These are phyloP conservation scores for Phyllosticta citriasiana DNA, from an alignment of 2,329 filamentous ascomycete species.

Conservation along the genomic window DNA sequence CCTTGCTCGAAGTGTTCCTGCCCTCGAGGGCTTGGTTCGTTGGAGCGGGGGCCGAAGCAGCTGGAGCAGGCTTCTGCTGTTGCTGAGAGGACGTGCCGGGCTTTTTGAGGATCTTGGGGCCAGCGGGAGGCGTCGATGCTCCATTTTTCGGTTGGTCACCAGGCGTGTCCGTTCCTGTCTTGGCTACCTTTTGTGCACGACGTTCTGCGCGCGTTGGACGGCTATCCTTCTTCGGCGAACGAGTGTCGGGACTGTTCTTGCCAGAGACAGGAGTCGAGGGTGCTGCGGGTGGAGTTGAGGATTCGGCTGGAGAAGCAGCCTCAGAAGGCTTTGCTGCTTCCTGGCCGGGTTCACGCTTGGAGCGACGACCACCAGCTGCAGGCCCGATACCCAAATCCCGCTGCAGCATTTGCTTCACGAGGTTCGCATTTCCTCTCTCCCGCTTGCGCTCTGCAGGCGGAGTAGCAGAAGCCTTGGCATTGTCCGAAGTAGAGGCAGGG, in stretches of 20 bases:
- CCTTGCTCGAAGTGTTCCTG: neutral
- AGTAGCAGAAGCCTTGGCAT: neutral
- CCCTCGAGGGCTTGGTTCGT: conserved; percentile 9
- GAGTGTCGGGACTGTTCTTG: neutral
- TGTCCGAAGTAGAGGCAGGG: conserved; percentile 14
- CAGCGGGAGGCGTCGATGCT: conserved; percentile 11
- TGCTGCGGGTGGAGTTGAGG: conserved; percentile 9
- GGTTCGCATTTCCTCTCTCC: conserved; percentile 43
- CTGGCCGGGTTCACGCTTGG: conserved; percentile 16
- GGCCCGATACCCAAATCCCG: conserved; percentile 50
- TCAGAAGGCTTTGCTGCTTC: conserved; percentile 18
- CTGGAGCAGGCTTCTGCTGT: conserved; percentile 13
- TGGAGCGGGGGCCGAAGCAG: conserved; percentile 1
- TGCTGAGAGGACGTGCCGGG: conserved; percentile 11
- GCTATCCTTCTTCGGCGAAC: conserved; percentile 26
- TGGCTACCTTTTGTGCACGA: conserved; percentile 28
- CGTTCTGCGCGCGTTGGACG: conserved; percentile 29
- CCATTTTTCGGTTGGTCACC: conserved; percentile 19
- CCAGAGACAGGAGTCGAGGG: conserved; percentile 1
- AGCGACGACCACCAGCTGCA: conserved; percentile 32
- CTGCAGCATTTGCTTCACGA: conserved; percentile 50
- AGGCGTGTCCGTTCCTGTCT: conserved; percentile 21
- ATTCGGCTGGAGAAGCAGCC: conserved; percentile 19
- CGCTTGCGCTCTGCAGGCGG: conserved; percentile 40
- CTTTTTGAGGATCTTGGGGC: conserved; percentile 12